phyloP scores from a whole-genome alignment of 306 rosid genomes.

The Pyrus communis region DNA sequence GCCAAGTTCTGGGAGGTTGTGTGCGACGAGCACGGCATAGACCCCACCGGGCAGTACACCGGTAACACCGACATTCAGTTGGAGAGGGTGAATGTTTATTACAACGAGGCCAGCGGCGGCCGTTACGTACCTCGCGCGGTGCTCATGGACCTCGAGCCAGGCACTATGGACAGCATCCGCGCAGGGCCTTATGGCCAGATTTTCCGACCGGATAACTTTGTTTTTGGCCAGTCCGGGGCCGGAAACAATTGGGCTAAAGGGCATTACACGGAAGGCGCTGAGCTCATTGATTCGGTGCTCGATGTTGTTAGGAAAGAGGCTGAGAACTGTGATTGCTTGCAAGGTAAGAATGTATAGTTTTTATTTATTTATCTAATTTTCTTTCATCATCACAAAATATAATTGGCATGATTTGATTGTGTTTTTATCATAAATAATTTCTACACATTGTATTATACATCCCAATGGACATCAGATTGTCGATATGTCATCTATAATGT shows the following conservation, averaged over 20 bases:
- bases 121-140: conserved; percentile 75
- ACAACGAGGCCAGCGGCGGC: conserved; percentile 48
- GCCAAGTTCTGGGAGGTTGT: conserved; percentile 63
- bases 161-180: conserved; percentile 63
- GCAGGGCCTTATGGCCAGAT: conserved; percentile 61
- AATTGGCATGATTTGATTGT: too few relatives aligned
- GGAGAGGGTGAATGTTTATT: conserved; percentile 51
- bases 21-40: conserved; percentile 63
- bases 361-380: not conserved
- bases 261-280: conserved; percentile 43
- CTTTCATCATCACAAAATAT: too few relatives aligned
- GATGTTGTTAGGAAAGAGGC: conserved; percentile 39
- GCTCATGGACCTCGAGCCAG: conserved; percentile 78
- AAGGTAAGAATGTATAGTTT: conserved; percentile 16
- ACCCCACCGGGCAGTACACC: conserved; percentile 35
- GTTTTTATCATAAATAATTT: too few relatives aligned
- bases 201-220: conserved; percentile 64
- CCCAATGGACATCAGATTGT: too few relatives aligned
- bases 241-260: conserved; percentile 69
- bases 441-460: too few relatives aligned
- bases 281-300: conserved; percentile 28
- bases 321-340: conserved; percentile 36
- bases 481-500: too few relatives aligned
- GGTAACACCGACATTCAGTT: conserved; percentile 47
- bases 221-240: conserved; percentile 65